Conservation (phyloP, 2,329 filamentous ascomycete genomes). For the Scytalidium lignicola region DNA sequence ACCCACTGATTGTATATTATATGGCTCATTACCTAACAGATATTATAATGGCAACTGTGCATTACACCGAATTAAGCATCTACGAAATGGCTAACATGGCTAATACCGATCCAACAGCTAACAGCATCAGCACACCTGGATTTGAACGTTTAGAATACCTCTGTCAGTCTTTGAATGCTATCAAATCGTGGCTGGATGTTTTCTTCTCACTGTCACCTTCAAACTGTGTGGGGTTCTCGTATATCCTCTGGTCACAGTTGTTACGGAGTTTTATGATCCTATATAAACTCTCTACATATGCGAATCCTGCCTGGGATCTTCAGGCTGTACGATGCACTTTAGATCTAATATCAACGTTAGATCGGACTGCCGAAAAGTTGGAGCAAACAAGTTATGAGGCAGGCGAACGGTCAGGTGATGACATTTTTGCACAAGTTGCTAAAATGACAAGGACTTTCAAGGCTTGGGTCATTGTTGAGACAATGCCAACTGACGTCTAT, state of each 20-base stretch:
- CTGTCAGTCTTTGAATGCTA: constrained; percentile 29
- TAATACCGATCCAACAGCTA: constrained; percentile 13
- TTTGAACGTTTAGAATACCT: constrained; percentile 29
- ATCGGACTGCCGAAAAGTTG: constrained; percentile 26
- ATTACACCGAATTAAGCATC: constrained; percentile 11
- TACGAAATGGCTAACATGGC: constrained; percentile 23
- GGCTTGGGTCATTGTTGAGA: constrained; percentile 1
- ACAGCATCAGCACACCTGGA: constrained; percentile 13
- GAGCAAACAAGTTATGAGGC: constrained; percentile 23
- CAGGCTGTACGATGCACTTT: constrained; percentile 28
- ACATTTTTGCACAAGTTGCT: constrained; percentile 20
- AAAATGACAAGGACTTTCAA: constrained; percentile 20
- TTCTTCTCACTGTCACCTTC: constrained; percentile 25
- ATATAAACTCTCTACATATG: constrained; percentile 29
- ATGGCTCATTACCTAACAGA: constrained; percentile 4
- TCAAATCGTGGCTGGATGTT: constrained; percentile 29
- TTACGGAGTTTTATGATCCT: constrained; percentile 28
- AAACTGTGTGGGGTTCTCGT: constrained; percentile 26
- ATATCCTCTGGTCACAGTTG: constrained; percentile 34
- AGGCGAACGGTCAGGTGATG: constrained; percentile 25
- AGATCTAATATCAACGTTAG: constrained; percentile 25
- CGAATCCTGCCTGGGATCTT: constrained; percentile 31
- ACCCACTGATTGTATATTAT: constrained; percentile 4
- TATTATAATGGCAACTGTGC: constrained; percentile 10
- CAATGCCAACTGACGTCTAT: neutral